Conservation (phyloP, 208 protist species). For the Borovskyia barvae region DNA sequence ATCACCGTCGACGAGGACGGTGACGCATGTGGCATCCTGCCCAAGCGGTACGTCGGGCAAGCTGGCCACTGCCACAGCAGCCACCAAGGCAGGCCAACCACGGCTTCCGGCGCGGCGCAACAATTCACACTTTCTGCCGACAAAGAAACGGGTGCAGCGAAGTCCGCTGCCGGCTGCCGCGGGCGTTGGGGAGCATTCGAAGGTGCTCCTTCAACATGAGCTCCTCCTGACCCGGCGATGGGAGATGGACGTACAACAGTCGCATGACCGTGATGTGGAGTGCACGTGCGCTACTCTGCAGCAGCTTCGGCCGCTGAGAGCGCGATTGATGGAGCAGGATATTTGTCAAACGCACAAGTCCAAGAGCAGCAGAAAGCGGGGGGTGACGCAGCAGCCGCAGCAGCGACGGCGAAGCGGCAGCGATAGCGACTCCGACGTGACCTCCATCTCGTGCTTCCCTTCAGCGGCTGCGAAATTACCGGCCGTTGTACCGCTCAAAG, state of each 20-base stretch:
- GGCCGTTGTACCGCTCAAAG: no score
- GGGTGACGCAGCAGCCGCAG: background rate
- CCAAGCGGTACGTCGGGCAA: background rate
- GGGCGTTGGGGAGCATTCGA: constrained; percentile 51
- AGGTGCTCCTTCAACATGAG: constrained; percentile 29
- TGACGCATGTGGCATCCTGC: no score
- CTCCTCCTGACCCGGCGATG: constrained; percentile 27
- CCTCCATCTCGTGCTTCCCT: no score
- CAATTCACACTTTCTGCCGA: background rate
- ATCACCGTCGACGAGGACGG: no score
- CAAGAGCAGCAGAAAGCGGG: background rate
- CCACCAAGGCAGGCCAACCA: background rate
- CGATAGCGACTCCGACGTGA: background rate
- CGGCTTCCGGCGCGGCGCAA: background rate
- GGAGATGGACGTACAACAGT: constrained; percentile 39
- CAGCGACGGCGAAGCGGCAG: background rate
- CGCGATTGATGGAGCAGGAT: constrained; percentile 31
- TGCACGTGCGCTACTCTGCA: constrained; percentile 44
- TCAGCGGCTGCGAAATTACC: no score
- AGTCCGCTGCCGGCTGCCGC: constrained; percentile 37
- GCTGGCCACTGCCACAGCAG: background rate
- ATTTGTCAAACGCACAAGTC: background rate
- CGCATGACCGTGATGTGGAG: constrained; percentile 31
- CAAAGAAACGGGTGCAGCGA: background rate
- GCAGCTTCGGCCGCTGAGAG: constrained; percentile 29